A percentile compares a stretch with the other conserved stretches of the same genome.
These are phyloP conservation scores for Ampelocalamus luodianensis DNA, from an alignment of 176 grass and related monocot genomes.

Conservation along the genomic window DNA sequence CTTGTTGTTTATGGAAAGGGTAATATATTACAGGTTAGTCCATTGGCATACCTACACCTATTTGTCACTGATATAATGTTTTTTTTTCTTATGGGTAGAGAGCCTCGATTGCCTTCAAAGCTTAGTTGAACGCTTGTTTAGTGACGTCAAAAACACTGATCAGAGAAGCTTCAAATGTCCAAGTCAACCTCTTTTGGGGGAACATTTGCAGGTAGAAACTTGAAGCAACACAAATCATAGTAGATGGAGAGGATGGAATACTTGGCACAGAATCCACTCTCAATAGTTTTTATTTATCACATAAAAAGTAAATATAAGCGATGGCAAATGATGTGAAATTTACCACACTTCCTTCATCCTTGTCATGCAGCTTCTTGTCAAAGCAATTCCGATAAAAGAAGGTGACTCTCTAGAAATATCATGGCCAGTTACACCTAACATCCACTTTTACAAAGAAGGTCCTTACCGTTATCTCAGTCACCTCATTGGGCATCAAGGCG, in stretches of 20 bases:
- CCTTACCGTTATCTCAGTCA: constrained; percentile 74
- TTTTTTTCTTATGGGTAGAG: constrained; percentile 49
- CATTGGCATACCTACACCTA: constrained; percentile 6
- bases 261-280: not conserved
- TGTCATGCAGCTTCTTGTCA: constrained; percentile 73
- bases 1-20: constrained; percentile 96
- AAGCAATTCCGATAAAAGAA: constrained; percentile 78
- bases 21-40: constrained; percentile 44
- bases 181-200: constrained; percentile 65
- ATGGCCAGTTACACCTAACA: constrained; percentile 79
- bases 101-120: constrained; percentile 79
- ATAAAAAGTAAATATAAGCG: constrained; percentile 16
- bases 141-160: constrained; percentile 60
- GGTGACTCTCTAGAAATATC: constrained; percentile 71
- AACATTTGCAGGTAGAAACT: constrained; percentile 83
- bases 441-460: constrained; percentile 76
- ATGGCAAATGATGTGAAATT: constrained; percentile 13
- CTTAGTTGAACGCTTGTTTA: constrained; percentile 72
- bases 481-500: constrained; percentile 89
- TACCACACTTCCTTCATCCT: not conserved
- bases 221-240: constrained; percentile 28
- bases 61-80: constrained; percentile 35
- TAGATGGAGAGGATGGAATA: constrained; percentile 24
- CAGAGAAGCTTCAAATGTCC: constrained; percentile 61
- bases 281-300: constrained; percentile 29